Evolutionary conservation across 257 asterid species (phyloP).

Genomic region (Nicotiana sylvestris): DNA sequence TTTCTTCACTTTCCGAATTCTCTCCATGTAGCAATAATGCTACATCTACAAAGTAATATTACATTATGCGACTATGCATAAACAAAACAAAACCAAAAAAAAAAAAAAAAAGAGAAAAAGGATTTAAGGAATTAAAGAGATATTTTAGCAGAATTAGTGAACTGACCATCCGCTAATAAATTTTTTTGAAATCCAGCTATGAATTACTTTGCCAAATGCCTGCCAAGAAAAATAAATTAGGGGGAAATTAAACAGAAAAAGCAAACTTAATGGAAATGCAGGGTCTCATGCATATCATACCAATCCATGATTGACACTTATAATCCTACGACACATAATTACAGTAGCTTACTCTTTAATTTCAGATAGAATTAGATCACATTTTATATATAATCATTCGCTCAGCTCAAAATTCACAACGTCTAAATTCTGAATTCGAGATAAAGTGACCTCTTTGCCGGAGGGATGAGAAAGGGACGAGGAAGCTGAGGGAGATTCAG

Average conservation of each 20-base stretch:
- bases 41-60: too few species aligned
- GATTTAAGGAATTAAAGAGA: too few species aligned
- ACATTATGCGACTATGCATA: too few species aligned
- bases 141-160: not conserved
- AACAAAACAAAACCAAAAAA: not conserved
- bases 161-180: constrained; percentile 26
- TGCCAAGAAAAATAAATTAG: not conserved
- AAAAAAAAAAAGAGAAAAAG: not conserved
- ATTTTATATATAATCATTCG: too few species aligned
- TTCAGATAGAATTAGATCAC: not conserved
- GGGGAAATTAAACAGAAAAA: not conserved
- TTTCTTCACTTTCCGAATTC: too few species aligned
- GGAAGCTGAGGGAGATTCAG: constrained; percentile 7
- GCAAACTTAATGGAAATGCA: too few species aligned
- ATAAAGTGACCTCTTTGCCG: constrained; percentile 17
- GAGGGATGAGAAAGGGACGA: constrained; percentile 11
- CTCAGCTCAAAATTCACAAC: not conserved
- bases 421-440: not conserved
- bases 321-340: too few species aligned
- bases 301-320: too few species aligned
- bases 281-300: too few species aligned
- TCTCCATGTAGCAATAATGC: too few species aligned
- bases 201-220: constrained; percentile 24
- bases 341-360: too few species aligned
- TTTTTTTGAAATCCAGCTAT: constrained; percentile 30